A percentile compares a stretch with the other conserved stretches of the same genome.
These are phyloP conservation scores for Corymbia maculata DNA, from an alignment of 345 rosid genomes.

Conservation along the genomic window DNA sequence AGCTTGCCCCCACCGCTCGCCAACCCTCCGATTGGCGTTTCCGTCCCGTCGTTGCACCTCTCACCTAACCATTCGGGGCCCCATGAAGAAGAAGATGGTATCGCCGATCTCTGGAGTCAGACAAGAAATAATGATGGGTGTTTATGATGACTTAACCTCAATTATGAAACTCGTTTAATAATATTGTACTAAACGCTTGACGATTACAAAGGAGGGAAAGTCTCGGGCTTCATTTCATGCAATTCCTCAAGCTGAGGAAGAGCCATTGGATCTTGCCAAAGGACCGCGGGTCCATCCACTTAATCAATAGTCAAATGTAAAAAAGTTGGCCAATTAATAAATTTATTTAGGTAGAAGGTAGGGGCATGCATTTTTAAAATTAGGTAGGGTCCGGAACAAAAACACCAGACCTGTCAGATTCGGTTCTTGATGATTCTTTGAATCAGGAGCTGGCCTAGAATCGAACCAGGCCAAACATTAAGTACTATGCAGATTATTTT, in stretches of 20 bases:
- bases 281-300: neutral
- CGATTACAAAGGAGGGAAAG: neutral
- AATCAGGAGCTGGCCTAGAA: rapidly evolving
- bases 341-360: neutral
- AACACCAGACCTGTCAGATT: rapidly evolving
- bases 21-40: neutral
- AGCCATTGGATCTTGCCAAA: neutral
- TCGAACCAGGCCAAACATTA: rapidly evolving
- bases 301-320: neutral
- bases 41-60: neutral
- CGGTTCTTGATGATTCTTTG: neutral
- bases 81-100: neutral
- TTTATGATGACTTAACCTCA: neutral
- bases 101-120: neutral
- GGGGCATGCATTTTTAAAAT: neutral
- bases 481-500: neutral
- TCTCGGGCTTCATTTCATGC: neutral
- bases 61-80: neutral
- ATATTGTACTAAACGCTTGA: neutral
- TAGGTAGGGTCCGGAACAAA: neutral
- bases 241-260: neutral
- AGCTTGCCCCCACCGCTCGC: neutral
- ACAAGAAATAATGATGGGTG: neutral
- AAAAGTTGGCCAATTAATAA: neutral
- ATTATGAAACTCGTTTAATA: neutral